Conservation (phyloP, 2,329 filamentous ascomycete species). For the Clonostachys sp. region DNA sequence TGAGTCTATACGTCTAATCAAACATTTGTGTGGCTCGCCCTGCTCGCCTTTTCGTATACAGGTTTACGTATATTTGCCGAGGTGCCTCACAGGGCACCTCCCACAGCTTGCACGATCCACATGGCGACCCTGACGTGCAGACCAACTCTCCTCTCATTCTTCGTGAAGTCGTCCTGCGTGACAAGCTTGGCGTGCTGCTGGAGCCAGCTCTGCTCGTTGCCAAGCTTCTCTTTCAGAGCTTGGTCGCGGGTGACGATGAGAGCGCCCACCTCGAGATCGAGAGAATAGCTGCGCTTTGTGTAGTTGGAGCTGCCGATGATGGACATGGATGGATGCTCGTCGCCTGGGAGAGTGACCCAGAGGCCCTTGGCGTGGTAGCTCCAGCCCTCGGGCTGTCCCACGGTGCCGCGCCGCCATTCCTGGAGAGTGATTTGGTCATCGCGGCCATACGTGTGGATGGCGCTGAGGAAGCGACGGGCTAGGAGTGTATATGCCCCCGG, state of each 20-base stretch:
- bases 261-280: constrained; percentile 87
- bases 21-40: too few species aligned
- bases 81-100: constrained; percentile 68
- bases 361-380: constrained; percentile 97
- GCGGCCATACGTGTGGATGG: constrained; percentile 37
- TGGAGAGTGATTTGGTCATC: constrained; percentile 64
- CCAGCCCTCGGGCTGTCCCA: constrained; percentile 81
- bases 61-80: not conserved
- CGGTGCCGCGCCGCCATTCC: constrained; percentile 83
- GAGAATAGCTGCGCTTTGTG: constrained; percentile 85
- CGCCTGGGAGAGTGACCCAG: constrained; percentile 73
- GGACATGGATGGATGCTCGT: constrained; percentile 67
- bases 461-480: constrained; percentile 72
- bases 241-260: constrained; percentile 78
- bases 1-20: too few species aligned
- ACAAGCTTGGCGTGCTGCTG: constrained; percentile 68
- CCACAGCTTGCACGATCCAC: constrained; percentile 86
- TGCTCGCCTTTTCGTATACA: too few species aligned
- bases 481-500: constrained; percentile 91
- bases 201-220: constrained; percentile 75
- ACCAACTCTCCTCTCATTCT: constrained; percentile 76
- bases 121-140: constrained; percentile 83
- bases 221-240: constrained; percentile 66
- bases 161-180: constrained; percentile 74
- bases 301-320: constrained; percentile 93